Evolutionary conservation across 2,329 filamentous ascomycete species (phyloP).

Genomic region (Aspergillus floridensis): DNA sequence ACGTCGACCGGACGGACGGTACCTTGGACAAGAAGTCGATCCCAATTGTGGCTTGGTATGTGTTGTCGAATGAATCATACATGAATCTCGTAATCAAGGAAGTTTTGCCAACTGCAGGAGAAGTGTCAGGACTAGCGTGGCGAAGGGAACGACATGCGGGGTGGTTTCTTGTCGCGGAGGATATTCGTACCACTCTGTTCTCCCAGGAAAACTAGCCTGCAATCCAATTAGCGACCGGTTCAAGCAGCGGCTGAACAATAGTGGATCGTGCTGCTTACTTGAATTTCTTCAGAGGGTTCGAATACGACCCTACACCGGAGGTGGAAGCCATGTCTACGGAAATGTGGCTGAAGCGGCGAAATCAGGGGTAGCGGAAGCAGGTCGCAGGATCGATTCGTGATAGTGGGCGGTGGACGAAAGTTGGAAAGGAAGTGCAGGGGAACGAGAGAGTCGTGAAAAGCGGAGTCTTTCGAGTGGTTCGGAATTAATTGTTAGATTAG

Average conservation of each 20-base stretch:
- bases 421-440: constrained; percentile 8
- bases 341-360: constrained; percentile 21
- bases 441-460: constrained; percentile 5
- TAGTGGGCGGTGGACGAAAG: constrained; percentile 8
- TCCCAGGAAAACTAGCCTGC: constrained; percentile 90
- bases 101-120: constrained; percentile 81
- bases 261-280: constrained; percentile 60
- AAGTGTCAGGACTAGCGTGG: constrained; percentile 17
- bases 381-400: constrained; percentile 8
- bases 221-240: constrained; percentile 27
- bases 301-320: constrained; percentile 78
- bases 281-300: constrained; percentile 99
- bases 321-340: constrained; percentile 69
- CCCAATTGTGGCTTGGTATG: constrained; percentile 98
- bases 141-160: not conserved
- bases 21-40: constrained; percentile 99
- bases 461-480: not conserved
- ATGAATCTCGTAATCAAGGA: constrained; percentile 99
- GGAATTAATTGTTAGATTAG: not conserved
- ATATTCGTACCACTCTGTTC: constrained; percentile 84
- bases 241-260: not conserved
- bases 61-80: constrained; percentile 99
- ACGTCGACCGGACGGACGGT: constrained; percentile 20
- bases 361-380: constrained; percentile 32
- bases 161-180: constrained; percentile 3